phyloP scores from a whole-genome alignment of 495 filamentous ascomycete genomes.

The Jackrogersella minutella region DNA sequence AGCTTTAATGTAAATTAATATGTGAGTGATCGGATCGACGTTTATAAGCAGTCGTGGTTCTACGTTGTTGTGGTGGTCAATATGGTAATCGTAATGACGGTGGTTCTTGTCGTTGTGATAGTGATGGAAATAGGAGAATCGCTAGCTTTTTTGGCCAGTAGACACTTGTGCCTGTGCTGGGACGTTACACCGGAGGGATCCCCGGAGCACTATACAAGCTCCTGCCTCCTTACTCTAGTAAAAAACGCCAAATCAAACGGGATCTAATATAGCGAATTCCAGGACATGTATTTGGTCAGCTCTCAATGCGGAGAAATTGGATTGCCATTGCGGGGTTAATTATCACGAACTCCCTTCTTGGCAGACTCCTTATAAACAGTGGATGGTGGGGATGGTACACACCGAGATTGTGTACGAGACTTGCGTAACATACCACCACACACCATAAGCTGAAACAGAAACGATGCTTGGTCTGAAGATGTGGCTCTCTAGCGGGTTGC shows the following conservation, averaged over 20 bases:
- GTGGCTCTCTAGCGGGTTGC: constrained; percentile 5
- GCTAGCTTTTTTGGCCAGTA: no score
- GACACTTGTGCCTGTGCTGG: no score
- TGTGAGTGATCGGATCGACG: no score
- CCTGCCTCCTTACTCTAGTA: constrained; percentile 21
- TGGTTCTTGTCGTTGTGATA: no score
- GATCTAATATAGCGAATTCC: constrained; percentile 30
- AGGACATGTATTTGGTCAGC: no score
- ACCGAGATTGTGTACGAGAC: constrained; percentile 7
- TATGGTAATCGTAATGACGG: no score
- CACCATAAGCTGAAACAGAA: not conserved
- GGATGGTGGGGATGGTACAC: not conserved
- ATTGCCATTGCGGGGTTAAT: constrained; percentile 19
- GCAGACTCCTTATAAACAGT: constrained; percentile 26
- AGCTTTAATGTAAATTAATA: no score
- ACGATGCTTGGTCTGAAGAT: constrained; percentile 26
- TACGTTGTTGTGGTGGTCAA: no score
- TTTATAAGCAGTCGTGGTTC: no score
- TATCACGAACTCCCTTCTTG: constrained; percentile 28
- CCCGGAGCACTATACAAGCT: not conserved
- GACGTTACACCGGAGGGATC: no score
- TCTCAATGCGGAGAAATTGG: constrained; percentile 38
- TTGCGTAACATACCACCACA: no score
- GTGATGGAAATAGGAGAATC: no score
- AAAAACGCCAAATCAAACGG: constrained; percentile 17